These are phyloP conservation scores for Elaeagnus macrophylla DNA, from an alignment of 306 rosid genomes.

Conservation along the genomic window DNA sequence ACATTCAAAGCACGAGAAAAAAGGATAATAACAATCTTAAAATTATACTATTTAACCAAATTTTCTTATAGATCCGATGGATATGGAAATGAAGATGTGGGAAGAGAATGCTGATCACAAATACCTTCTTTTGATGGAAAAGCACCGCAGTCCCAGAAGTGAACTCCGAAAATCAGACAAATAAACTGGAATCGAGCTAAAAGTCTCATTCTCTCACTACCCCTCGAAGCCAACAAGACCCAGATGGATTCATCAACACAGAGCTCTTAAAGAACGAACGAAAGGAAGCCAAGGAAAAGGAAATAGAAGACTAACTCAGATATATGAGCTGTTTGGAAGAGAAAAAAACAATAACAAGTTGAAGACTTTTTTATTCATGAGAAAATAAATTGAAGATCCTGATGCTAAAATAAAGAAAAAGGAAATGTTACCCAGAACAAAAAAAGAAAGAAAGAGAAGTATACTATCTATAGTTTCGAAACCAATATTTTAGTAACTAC, in stretches of 20 bases:
- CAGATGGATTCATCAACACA: conserved; percentile 24
- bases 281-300: conserved; percentile 15
- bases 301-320: conserved; percentile 16
- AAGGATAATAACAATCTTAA: not conserved
- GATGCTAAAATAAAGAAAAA: not conserved
- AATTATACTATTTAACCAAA: conserved; percentile 1
- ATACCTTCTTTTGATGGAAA: conserved; percentile 55
- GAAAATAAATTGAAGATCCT: conserved; percentile 4
- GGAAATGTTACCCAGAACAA: conserved; percentile 12
- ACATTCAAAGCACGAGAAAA: not conserved
- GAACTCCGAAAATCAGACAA: conserved; percentile 27
- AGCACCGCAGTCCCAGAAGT: conserved; percentile 31
- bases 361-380: conserved; percentile 4
- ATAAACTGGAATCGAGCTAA: conserved; percentile 38
- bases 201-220: conserved; percentile 31
- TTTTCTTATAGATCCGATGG: conserved; percentile 18
- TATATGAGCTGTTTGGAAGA: not conserved
- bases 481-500: conserved; percentile 34
- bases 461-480: conserved; percentile 14
- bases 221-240: conserved; percentile 17
- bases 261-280: conserved; percentile 20
- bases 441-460: not conserved
- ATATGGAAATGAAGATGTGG: conserved; percentile 39
- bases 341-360: too few species aligned
- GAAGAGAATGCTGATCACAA: conserved; percentile 11